These are phyloP conservation scores for Carpinus viminea DNA, from an alignment of 306 rosid genomes.

Conservation along the genomic window DNA sequence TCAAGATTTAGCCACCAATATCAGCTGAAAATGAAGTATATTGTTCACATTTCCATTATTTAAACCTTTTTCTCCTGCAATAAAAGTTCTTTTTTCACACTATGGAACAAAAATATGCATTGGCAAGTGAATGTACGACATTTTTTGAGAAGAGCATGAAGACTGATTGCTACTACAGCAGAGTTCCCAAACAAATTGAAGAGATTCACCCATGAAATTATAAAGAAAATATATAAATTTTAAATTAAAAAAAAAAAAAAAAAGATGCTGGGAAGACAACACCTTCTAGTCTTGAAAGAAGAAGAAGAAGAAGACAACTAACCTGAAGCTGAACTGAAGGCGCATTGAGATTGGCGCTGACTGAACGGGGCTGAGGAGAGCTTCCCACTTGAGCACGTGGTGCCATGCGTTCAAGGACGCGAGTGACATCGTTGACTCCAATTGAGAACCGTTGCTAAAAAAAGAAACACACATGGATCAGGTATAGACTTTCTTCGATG, in stretches of 20 bases:
- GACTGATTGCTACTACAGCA: background rate
- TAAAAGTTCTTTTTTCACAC: background rate
- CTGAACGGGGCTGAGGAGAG: conserved; percentile 18
- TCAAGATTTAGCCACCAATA: background rate
- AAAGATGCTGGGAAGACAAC: too few species aligned
- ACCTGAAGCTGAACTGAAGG: conserved; percentile 63
- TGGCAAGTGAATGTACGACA: background rate
- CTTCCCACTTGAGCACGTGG: conserved; percentile 37
- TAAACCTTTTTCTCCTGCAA: background rate
- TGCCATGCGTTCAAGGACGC: conserved; percentile 79
- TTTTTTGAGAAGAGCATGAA: background rate
- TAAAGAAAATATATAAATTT: background rate
- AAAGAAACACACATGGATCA: background rate
- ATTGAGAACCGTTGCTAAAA: conserved; percentile 75
- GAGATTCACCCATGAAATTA: background rate
- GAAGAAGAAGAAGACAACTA: background rate
- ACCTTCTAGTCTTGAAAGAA: too few species aligned
- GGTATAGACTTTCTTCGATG: background rate
- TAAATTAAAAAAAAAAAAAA: background rate
- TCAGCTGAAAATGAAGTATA: background rate
- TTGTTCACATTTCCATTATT: background rate
- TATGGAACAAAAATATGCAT: background rate
- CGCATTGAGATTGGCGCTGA: conserved; percentile 28
- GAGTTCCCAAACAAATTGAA: background rate
- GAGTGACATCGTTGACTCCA: conserved; percentile 84